Evolutionary conservation across 495 filamentous ascomycete species (phyloP), one percentile per base, ranked within the genome.

Genomic region (Cryomyces minteri): DNA sequence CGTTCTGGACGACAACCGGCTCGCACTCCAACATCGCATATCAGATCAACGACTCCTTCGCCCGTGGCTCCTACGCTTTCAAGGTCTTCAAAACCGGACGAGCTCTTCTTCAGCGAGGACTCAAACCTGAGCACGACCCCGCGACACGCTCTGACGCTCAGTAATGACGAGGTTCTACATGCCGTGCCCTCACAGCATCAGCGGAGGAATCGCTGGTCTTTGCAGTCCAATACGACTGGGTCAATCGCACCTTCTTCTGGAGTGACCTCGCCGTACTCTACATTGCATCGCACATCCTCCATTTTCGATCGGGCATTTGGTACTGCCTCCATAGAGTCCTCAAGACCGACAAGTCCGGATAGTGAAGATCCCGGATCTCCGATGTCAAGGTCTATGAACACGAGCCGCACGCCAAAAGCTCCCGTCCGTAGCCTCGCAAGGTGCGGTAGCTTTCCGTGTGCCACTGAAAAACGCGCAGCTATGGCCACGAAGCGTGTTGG

Each of bases 241-340:
- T 77, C 80, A 14, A 68, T 72, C 49, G 64, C 71, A 4, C 53
- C 70, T 0, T 85, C 84, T 7, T 88, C 88, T 0, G 63, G 77
- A n/a, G 76, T 86, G 4, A 86, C 76, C 55, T 94, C 88, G 3
- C 88, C 88, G 4, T 71, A 70, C 28, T 88, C 85, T 3, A 76
- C 69, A 11, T 79, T 57, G 5, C 52, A 77, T 55, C 72, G 78
- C 10, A 76, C 76, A 18, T 81, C 84, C 6, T 80, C 75, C 0
- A 64, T 94, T 39, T 94, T 93, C 53, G 88, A 95, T 53, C 68
- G 74, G 5, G 55, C 59, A 25, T 25, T 25, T 25, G 18, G 18
- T 44, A 61, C 63, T 47, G 58, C 67, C 18, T 69, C 77, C 45
- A 64, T 64, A 41, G 63, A 71, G 32, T 74, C 67, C 51, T 86